Conservation (phyloP, 2,329 filamentous ascomycete genomes). For the Zymoseptoria crescenta region DNA sequence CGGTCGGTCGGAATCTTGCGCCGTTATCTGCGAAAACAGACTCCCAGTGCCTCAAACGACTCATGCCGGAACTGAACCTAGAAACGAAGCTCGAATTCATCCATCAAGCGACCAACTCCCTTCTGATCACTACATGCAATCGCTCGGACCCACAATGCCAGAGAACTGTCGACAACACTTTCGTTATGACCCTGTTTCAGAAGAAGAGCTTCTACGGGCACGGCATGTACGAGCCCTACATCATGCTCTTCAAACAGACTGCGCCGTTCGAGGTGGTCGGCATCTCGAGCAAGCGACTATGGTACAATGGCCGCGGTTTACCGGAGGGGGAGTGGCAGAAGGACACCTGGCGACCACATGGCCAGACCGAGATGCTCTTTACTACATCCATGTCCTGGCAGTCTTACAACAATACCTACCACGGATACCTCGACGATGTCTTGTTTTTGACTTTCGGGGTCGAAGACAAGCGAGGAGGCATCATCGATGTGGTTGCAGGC, state of each 20-base stretch:
- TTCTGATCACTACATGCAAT: constrained; percentile 47
- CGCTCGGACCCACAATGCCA: constrained; percentile 39
- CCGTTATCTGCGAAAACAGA: constrained; percentile 31
- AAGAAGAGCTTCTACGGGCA: constrained; percentile 46
- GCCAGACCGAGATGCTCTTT: constrained; percentile 5
- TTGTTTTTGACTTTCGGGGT: constrained; percentile 4
- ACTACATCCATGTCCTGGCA: constrained; percentile 6
- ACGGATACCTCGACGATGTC: constrained; percentile 5
- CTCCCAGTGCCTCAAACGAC: constrained; percentile 40
- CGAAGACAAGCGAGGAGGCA: constrained; percentile 3
- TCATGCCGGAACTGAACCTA: constrained; percentile 11
- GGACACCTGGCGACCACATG: constrained; percentile 1
- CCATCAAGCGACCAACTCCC: constrained; percentile 53
- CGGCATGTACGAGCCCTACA: constrained; percentile 47
- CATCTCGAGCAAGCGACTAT: constrained; percentile 45
- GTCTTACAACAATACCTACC: not conserved
- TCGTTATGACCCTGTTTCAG: constrained; percentile 47
- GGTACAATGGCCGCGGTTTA: constrained; percentile 44
- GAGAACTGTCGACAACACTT: constrained; percentile 42
- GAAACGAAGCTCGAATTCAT: constrained; percentile 36
- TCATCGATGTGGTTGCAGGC: constrained; percentile 2
- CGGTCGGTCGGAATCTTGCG: constrained; percentile 42
- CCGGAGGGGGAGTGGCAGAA: not conserved
- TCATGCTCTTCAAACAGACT: constrained; percentile 41
- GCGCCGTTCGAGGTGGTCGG: constrained; percentile 44